Conservation (phyloP, 768 basidiomycete genomes). For the Postia placenta region DNA sequence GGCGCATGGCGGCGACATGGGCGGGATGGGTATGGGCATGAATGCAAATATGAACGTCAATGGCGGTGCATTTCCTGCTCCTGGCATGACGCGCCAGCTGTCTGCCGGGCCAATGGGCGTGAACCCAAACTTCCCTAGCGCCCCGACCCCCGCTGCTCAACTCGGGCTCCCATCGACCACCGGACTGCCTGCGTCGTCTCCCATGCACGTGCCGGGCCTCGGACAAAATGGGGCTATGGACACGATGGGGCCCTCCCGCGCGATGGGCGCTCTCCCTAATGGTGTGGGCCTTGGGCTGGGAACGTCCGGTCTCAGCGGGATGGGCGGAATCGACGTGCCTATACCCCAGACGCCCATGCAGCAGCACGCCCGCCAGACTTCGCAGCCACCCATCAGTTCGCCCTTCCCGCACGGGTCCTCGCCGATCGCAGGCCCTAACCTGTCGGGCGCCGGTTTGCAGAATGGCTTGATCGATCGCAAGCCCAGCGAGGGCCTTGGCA, state of each 20-base stretch:
- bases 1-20: slow-evolving; percentile 10
- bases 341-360: slow-evolving; percentile 15
- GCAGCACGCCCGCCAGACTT: slow-evolving; percentile 12
- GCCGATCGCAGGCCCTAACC: slow-evolving; percentile 6
- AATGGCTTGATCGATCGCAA: background rate
- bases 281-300: slow-evolving; percentile 7
- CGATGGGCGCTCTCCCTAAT: background rate
- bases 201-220: background rate
- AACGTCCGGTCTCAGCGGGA: background rate
- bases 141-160: background rate
- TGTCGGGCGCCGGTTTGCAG: slow-evolving; percentile 3
- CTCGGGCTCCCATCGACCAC: background rate
- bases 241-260: background rate
- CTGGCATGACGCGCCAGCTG: background rate
- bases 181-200: background rate
- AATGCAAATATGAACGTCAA: slow-evolving; percentile 14
- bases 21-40: slow-evolving; percentile 3
- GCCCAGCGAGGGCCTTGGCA: background rate
- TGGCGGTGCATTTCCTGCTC: background rate
- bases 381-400: slow-evolving; percentile 16
- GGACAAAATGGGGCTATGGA: background rate
- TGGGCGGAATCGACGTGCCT: slow-evolving; percentile 11
- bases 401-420: slow-evolving; percentile 16
- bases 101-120: background rate
- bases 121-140: slow-evolving; percentile 1